Base-by-base conservation (phyloP, 257 asterid genomes). In the Salvia splendens region DNA sequence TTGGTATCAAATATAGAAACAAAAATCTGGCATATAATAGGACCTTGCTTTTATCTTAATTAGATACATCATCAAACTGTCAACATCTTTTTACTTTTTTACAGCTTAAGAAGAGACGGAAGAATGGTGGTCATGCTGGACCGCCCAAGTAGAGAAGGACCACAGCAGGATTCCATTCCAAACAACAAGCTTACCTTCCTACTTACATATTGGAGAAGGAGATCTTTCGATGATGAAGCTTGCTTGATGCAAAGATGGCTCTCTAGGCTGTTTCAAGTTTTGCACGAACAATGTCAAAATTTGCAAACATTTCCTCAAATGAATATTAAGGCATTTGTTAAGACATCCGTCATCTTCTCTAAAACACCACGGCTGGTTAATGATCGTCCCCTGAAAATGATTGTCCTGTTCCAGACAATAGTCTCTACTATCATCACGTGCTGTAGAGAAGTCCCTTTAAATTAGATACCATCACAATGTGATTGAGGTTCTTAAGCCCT, bases 111-210 rank as follows among this genome's bases (percentile, higher is more conserved):
- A 43, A 61, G 24, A 15, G 57, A 42, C 32, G n/a, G 41, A 46
- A 17, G 50, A 12, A 2, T 40, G 28, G 4, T 12, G 32, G 46
- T 32, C 20, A n/a, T 50, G 54, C 51, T 33, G 48, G 68, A 78
- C 82, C 65, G 72, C 79, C 81, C 81, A 75, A 4, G 68, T 76
- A 35, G 83, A 81, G 14, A 84, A 45, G 35, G 78, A 73, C 61
- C 62, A 61, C 15, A 84, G 15, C 8, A 79, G 80, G n/a, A 72
- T 67, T 60, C 80, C 91, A 38, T 74, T 83, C 84, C 84, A 81
- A 6, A 69, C 80, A 14, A 79, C 20, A 9, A 74, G 62, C 63
- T 81, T 51, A 36, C 78, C 64, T 58, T 76, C 47, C 77, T 85
- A 61, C 69, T 8, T 6, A 55, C 78, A 68, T 64, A 17, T 73